Conservation (phyloP, 139 green algal species). For the Zygnema circumcarinatum region DNA sequence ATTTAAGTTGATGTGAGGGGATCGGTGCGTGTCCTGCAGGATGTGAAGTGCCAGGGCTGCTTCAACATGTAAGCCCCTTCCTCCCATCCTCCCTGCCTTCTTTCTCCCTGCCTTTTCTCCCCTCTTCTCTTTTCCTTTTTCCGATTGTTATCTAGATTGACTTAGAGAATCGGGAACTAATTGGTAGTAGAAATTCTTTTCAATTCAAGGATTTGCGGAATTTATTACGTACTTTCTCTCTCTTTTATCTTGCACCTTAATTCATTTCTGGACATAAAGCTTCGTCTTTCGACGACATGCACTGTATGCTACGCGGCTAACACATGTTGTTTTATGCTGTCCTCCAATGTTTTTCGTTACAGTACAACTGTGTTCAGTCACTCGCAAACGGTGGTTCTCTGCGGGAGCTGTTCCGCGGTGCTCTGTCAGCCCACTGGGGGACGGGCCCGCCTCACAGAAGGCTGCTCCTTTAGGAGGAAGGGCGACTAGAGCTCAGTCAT, state of each 20-base stretch:
- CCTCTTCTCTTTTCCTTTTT: slow-evolving; percentile 4
- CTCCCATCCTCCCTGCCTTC: no score
- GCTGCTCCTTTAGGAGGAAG: slow-evolving; percentile 95
- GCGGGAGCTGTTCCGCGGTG: slow-evolving; percentile 92
- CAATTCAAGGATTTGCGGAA: no score
- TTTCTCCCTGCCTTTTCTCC: slow-evolving; percentile 30
- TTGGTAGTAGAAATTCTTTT: no score
- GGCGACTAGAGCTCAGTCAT: slow-evolving; percentile 80
- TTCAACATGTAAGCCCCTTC: slow-evolving; percentile 68
- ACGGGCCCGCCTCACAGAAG: slow-evolving; percentile 91
- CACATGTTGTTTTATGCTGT: slow-evolving; percentile 13
- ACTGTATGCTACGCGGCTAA: no score
- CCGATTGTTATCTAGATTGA: no score
- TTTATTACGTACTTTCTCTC: no score
- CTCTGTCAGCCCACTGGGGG: slow-evolving; percentile 97
- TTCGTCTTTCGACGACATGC: no score
- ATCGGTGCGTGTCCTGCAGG: no score
- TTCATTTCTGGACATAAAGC: no score
- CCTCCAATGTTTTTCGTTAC: slow-evolving; percentile 50
- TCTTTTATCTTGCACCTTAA: no score
- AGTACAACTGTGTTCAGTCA: slow-evolving; percentile 99
- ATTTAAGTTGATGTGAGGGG: no score
- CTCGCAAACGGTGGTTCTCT: slow-evolving; percentile 95
- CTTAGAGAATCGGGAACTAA: no score
- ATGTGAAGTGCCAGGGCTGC: slow-evolving; percentile 92